phyloP scores from a whole-genome alignment of 2,329 filamentous ascomycete species.

The Teratosphaeria gauchensis region DNA sequence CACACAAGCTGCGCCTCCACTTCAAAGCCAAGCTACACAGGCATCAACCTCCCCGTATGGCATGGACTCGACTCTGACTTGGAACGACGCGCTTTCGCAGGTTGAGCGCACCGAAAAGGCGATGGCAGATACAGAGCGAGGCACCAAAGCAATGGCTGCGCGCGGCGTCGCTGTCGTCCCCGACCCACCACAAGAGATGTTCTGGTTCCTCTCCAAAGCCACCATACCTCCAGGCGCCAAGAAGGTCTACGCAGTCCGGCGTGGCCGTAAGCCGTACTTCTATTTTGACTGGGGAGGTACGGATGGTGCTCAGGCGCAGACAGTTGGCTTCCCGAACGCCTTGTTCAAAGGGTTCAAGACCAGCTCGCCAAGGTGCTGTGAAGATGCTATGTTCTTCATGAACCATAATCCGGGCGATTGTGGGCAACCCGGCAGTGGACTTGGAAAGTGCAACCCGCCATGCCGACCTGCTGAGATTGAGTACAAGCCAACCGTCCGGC shows the following conservation, averaged over 20 bases:
- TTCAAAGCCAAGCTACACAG: neutral
- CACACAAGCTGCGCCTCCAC: neutral
- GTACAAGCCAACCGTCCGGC: no score
- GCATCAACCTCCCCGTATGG: neutral
- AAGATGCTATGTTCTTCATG: neutral
- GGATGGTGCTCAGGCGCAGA: neutral
- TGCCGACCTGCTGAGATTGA: neutral
- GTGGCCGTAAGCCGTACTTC: constrained; percentile 1
- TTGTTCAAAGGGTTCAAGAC: neutral
- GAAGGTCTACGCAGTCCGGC: constrained; percentile 2
- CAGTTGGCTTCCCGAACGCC: neutral
- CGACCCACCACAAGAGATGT: neutral
- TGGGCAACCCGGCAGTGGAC: neutral
- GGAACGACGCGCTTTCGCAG: neutral
- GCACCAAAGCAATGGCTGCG: neutral
- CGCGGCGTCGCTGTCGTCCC: neutral
- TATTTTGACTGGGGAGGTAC: neutral
- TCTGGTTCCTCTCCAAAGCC: neutral
- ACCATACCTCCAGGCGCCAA: neutral
- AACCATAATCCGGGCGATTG: neutral
- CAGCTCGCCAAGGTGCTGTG: neutral
- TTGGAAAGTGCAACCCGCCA: neutral
- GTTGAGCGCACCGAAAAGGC: neutral
- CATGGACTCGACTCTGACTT: neutral
- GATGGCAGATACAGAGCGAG: neutral